Evolutionary conservation across 352 stramenopile species (phyloP).

Genomic region (Proteromonas lacertae): DNA sequence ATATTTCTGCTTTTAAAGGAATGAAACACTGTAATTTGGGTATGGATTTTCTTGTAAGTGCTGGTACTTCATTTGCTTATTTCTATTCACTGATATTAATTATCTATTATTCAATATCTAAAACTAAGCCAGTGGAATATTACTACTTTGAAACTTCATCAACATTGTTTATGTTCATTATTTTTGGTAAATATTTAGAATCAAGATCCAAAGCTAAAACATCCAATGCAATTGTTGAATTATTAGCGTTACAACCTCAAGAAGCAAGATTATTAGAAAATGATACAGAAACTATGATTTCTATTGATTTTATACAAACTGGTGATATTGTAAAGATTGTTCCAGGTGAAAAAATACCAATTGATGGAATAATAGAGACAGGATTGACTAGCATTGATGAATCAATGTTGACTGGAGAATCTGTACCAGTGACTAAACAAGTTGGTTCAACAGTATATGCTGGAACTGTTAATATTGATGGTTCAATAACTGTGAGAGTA

Average conservation of each 20-base stretch:
- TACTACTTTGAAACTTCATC: conserved; percentile 84
- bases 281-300: conserved; percentile 24
- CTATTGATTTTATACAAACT: conserved; percentile 36
- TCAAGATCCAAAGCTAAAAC: conserved; percentile 54
- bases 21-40: conserved; percentile 22
- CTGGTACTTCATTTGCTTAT: conserved; percentile 76
- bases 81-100: conserved; percentile 63
- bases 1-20: conserved; percentile 54
- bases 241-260: conserved; percentile 76
- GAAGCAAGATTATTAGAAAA: conserved; percentile 36
- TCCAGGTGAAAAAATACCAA: conserved; percentile 31
- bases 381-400: not conserved
- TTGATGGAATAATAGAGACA: not conserved
- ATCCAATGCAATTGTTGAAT: conserved; percentile 56
- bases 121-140: conserved; percentile 8
- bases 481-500: conserved; percentile 48
- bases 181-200: conserved; percentile 86
- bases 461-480: conserved; percentile 39
- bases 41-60: conserved; percentile 84
- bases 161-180: conserved; percentile 86
- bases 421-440: conserved; percentile 23
- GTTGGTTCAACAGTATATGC: conserved; percentile 31
- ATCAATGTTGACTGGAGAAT: conserved; percentile 22
- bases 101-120: conserved; percentile 12
- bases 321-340: conserved; percentile 51